These are phyloP conservation scores for Heliamphora pulchella DNA, from an alignment of 179 eudicot species.

Conservation along the genomic window DNA sequence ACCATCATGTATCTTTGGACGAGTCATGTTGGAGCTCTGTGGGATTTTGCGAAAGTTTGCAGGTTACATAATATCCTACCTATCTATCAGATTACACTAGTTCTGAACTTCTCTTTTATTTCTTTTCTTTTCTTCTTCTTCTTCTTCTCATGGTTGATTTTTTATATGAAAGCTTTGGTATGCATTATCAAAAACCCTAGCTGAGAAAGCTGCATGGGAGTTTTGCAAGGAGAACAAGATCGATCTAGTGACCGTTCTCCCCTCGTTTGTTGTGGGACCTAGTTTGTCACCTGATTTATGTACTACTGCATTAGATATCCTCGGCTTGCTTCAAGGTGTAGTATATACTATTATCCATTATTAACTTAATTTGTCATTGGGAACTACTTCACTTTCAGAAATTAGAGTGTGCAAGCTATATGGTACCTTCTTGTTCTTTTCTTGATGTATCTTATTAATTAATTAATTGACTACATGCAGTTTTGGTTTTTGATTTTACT, in stretches of 20 bases:
- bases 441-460: too few species aligned
- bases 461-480: too few species aligned
- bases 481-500: too few species aligned
- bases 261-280: slow-evolving; percentile 80
- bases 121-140: background rate
- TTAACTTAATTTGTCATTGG: background rate
- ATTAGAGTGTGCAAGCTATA: too few species aligned
- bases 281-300: slow-evolving; percentile 61
- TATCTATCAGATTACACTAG: too few species aligned
- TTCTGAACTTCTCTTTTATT: too few species aligned
- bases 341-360: background rate
- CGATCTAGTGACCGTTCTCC: slow-evolving; percentile 70
- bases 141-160: background rate
- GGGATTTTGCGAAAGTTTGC: slow-evolving; percentile 56
- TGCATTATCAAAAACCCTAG: slow-evolving; percentile 65
- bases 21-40: slow-evolving; percentile 83
- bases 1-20: slow-evolving; percentile 52
- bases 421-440: too few species aligned
- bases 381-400: background rate
- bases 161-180: slow-evolving; percentile 57
- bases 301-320: slow-evolving; percentile 75
- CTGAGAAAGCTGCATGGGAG: slow-evolving; percentile 91
- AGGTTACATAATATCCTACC: slow-evolving; percentile 30
- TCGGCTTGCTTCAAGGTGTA: slow-evolving; percentile 72
- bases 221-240: slow-evolving; percentile 65